phyloP scores from a whole-genome alignment of 2,329 filamentous ascomycete species.

The Rhynchosporium agropyri region DNA sequence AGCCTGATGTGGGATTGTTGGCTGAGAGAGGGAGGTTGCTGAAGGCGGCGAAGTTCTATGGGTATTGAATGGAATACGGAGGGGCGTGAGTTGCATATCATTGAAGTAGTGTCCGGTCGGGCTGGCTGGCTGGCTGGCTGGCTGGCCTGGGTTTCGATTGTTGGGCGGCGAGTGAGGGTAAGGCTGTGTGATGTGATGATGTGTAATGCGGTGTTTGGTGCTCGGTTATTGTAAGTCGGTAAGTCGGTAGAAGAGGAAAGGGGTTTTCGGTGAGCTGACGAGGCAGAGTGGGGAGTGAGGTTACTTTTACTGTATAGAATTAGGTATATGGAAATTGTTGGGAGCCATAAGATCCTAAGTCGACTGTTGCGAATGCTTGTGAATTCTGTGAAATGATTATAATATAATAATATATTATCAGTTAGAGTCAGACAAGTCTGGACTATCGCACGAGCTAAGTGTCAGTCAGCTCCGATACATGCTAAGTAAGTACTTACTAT shows the following conservation, averaged over 20 bases:
- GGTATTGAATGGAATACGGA: not conserved
- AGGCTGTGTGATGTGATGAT: not conserved
- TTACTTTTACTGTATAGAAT: not conserved
- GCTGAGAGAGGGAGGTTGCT: not conserved
- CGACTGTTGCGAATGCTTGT: too few species aligned
- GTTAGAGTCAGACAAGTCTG: too few species aligned
- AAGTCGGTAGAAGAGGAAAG: not conserved
- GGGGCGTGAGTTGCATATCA: not conserved
- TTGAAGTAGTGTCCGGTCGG: not conserved
- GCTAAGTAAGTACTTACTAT: too few species aligned
- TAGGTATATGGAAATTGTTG: not conserved
- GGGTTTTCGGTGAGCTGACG: slow-evolving; percentile 4
- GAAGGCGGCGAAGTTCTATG: not conserved
- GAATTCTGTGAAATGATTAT: too few species aligned
- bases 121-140: not conserved
- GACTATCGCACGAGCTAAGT: too few species aligned
- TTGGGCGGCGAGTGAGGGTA: slow-evolving; percentile 8
- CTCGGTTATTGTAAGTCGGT: too few species aligned
- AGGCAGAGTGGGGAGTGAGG: slow-evolving; percentile 1
- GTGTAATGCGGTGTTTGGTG: not conserved
- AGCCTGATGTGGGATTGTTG: not conserved
- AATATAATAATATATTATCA: too few species aligned
- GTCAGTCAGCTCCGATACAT: too few species aligned
- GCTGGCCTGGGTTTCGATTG: not conserved
- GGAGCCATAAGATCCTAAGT: too few species aligned